phyloP scores from a whole-genome alignment of 345 rosid genomes.

The Eucalyptus pauciflora region DNA sequence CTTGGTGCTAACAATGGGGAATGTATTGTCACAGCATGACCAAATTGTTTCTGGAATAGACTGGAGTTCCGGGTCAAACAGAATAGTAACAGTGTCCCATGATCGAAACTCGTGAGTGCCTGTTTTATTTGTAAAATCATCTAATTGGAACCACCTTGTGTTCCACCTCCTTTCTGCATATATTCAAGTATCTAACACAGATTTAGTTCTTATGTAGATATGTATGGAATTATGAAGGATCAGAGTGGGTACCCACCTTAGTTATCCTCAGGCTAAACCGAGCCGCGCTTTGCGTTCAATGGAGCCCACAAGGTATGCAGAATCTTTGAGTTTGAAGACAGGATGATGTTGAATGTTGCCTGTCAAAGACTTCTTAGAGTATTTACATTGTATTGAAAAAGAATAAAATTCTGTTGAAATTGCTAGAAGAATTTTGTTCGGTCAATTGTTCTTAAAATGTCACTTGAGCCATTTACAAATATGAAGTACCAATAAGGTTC shows the following conservation, averaged over 20 bases:
- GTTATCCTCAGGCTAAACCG: conserved; percentile 97
- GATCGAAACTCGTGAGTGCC: conserved; percentile 93
- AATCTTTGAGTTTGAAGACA: neutral
- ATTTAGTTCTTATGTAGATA: conserved; percentile 30
- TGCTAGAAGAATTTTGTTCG: neutral
- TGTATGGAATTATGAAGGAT: conserved; percentile 86
- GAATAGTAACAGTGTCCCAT: conserved; percentile 84
- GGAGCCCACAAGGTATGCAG: conserved; percentile 85
- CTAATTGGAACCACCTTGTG: neutral
- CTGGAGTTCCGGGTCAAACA: conserved; percentile 80
- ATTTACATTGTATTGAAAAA: neutral
- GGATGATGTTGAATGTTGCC: neutral
- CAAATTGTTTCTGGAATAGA: conserved; percentile 96
- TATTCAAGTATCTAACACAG: neutral
- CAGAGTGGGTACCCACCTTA: conserved; percentile 91
- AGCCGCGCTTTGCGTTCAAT: conserved; percentile 92
- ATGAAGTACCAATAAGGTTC: neutral
- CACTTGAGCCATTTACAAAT: neutral
- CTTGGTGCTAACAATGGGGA: neutral
- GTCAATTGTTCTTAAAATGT: neutral
- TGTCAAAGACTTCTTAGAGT: neutral
- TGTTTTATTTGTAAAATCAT: neutral
- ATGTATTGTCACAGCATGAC: conserved; percentile 61
- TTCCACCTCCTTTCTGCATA: neutral
- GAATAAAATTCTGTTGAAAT: neutral